Evolutionary conservation across 2,329 filamentous ascomycete species (phyloP).

Genomic region (Aspergillus pseudoviridinutans): DNA sequence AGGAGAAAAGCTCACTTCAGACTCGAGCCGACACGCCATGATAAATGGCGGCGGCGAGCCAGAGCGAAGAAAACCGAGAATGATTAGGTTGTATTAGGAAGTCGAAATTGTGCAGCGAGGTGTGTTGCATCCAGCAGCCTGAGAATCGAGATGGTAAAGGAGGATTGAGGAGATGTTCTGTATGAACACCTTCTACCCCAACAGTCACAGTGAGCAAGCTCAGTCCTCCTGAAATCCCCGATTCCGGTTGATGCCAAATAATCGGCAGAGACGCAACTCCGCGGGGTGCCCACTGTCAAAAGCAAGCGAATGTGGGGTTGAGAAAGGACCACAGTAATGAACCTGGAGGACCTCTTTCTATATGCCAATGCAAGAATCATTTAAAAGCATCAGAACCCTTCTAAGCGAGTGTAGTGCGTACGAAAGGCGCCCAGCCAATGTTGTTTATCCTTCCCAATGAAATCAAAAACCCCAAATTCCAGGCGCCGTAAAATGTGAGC

Average conservation of each 20-base stretch:
- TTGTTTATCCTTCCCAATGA: conserved; percentile 17
- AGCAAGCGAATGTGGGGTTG: conserved; percentile 3
- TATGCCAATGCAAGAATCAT: conserved; percentile 33
- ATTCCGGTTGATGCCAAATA: conserved; percentile 5
- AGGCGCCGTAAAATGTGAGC: conserved; percentile 36
- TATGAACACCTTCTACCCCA: not conserved
- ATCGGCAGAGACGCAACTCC: not conserved
- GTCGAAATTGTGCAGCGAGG: not conserved
- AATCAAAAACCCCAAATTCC: conserved; percentile 24
- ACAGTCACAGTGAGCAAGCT: not conserved
- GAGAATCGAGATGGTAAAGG: not conserved
- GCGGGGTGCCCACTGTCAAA: not conserved
- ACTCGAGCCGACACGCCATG: not conserved
- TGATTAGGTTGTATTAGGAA: not conserved
- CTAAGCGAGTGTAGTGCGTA: conserved; percentile 36
- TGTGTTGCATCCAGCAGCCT: not conserved
- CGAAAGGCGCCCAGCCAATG: conserved; percentile 27
- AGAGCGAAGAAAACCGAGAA: not conserved
- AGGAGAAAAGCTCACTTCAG: not conserved
- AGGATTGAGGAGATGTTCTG: not conserved
- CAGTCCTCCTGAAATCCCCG: not conserved
- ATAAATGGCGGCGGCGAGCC: not conserved
- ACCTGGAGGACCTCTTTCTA: conserved; percentile 17
- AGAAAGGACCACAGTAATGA: conserved; percentile 3
- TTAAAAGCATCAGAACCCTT: conserved; percentile 25